Conservation (phyloP, 2,329 filamentous ascomycete genomes). For the Paraphaeosphaeria minitans region DNA sequence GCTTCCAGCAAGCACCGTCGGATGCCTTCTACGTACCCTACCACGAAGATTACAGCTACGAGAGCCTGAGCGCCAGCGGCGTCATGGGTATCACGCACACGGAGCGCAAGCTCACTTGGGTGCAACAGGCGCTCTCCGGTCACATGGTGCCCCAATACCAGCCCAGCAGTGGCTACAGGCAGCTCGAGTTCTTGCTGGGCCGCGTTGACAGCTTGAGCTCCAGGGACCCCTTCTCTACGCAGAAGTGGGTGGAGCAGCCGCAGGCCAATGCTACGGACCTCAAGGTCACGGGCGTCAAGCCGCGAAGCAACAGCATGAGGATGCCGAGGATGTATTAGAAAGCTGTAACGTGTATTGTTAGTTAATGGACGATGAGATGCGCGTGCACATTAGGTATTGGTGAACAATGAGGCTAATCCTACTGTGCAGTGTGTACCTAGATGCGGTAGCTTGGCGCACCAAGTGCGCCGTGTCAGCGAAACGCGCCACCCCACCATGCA, state of each 20-base stretch:
- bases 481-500: too few species aligned
- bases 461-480: too few species aligned
- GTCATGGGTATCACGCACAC: conserved; percentile 72
- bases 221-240: conserved; percentile 38
- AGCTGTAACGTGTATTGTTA: conserved; percentile 2
- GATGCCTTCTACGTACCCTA: conserved; percentile 73
- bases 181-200: conserved; percentile 77
- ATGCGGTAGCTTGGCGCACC: too few species aligned
- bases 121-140: conserved; percentile 66
- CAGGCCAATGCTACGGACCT: conserved; percentile 14
- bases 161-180: conserved; percentile 70
- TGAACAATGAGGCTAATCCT: not conserved
- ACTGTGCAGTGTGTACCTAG: too few species aligned
- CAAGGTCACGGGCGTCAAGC: not conserved
- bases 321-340: not conserved
- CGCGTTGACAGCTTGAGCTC: conserved; percentile 63
- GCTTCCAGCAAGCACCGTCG: conserved; percentile 66
- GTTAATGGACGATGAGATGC: not conserved
- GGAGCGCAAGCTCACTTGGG: conserved; percentile 77
- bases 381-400: not conserved
- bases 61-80: conserved; percentile 64
- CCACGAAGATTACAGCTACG: conserved; percentile 54
- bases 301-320: conserved; percentile 5
- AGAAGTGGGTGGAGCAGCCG: conserved; percentile 11
- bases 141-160: conserved; percentile 73